Percentiles rank a stretch among this genome's conserved stretches.
These are phyloP conservation scores for Casaregolazyma suthepensis DNA, from an alignment of 1,139 yeast species.

Conservation along the genomic window DNA sequence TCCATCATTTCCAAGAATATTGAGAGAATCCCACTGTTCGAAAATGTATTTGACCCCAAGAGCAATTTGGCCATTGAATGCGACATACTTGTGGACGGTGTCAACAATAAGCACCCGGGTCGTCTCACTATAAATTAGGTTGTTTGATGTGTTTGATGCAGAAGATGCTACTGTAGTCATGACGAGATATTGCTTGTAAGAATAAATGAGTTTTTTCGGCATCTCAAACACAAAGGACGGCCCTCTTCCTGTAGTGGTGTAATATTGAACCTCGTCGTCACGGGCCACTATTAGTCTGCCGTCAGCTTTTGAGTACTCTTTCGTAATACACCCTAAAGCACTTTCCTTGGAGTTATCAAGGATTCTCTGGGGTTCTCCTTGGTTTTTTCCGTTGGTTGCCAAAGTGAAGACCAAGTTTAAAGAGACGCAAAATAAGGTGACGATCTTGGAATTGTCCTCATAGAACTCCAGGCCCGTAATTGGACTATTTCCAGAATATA, in stretches of 20 bases:
- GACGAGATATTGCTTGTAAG: slow-evolving; percentile 47
- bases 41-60: slow-evolving; percentile 55
- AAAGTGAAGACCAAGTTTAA: slow-evolving; percentile 66
- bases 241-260: slow-evolving; percentile 50
- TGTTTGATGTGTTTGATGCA: slow-evolving; percentile 3
- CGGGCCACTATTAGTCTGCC: slow-evolving; percentile 50
- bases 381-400: slow-evolving; percentile 73
- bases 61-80: slow-evolving; percentile 64
- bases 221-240: slow-evolving; percentile 54
- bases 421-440: slow-evolving; percentile 52
- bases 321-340: slow-evolving; percentile 58
- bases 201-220: slow-evolving; percentile 49
- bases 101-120: slow-evolving; percentile 62
- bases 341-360: slow-evolving; percentile 64
- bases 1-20: slow-evolving; percentile 69
- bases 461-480: slow-evolving; percentile 67
- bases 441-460: slow-evolving; percentile 27
- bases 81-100: slow-evolving; percentile 58
- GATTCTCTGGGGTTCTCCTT: slow-evolving; percentile 57
- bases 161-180: slow-evolving; percentile 39
- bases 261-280: slow-evolving; percentile 47
- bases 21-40: slow-evolving; percentile 49
- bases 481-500: slow-evolving; percentile 71
- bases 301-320: slow-evolving; percentile 21
- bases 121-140: slow-evolving; percentile 26